These are phyloP conservation scores for Mycothermus thermophilus DNA, from an alignment of 495 filamentous ascomycete genomes.

Conservation along the genomic window DNA sequence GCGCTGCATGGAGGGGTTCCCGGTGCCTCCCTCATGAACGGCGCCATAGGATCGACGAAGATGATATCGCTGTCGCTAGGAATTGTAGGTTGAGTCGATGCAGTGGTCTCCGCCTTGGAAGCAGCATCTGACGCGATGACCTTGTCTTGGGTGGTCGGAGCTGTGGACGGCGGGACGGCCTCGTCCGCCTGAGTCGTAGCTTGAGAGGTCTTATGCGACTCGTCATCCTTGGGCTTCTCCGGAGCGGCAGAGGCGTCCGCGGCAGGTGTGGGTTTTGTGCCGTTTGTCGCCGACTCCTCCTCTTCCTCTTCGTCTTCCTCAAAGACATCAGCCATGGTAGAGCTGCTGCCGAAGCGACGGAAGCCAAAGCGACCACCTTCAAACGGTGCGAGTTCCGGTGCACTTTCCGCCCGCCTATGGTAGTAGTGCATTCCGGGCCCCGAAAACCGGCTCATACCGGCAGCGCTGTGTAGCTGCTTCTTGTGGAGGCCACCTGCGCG, in stretches of 20 bases:
- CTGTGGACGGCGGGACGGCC: not conserved
- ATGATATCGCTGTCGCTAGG: not conserved
- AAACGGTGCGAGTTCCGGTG: slow-evolving; percentile 75
- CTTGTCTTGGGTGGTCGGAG: not conserved
- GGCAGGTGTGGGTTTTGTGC: slow-evolving; percentile 17
- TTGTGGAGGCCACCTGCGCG: slow-evolving; percentile 46
- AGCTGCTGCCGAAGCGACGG: slow-evolving; percentile 46
- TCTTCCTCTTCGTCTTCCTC: slow-evolving; percentile 88
- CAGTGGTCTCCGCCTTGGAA: not conserved
- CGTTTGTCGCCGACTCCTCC: slow-evolving; percentile 15
- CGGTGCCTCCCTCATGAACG: not conserved
- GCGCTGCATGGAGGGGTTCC: not conserved
- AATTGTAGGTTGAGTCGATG: not conserved
- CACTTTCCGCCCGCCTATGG: slow-evolving; percentile 83
- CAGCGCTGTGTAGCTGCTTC: slow-evolving; percentile 81
- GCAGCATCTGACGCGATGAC: not conserved
- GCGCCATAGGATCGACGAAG: not conserved
- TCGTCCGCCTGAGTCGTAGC: not conserved
- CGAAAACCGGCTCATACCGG: slow-evolving; percentile 55
- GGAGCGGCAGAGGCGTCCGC: slow-evolving; percentile 7
- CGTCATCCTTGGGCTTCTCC: slow-evolving; percentile 2
- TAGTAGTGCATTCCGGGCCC: slow-evolving; percentile 81
- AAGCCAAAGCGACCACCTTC: slow-evolving; percentile 50
- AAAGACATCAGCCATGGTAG: slow-evolving; percentile 77
- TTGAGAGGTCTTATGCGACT: not conserved